phyloP scores from a whole-genome alignment of 2,329 filamentous ascomycete genomes.

The Fusarium domesticum region DNA sequence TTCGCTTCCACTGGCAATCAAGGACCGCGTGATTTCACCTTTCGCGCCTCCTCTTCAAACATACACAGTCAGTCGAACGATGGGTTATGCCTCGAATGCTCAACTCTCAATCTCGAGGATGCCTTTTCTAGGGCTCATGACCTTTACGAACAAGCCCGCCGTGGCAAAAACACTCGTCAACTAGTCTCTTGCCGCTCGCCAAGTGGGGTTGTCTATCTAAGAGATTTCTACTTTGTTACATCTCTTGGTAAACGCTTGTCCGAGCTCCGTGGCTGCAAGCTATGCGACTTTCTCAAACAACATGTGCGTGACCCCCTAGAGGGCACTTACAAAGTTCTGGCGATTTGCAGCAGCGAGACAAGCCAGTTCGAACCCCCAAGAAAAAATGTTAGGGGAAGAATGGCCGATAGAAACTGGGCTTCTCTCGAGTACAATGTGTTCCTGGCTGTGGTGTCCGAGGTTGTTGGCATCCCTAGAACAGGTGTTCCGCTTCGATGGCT shows the following conservation, averaged over 20 bases:
- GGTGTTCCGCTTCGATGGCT: background rate
- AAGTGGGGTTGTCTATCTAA: background rate
- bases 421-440: background rate
- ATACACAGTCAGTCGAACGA: background rate
- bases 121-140: background rate
- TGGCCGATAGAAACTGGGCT: background rate
- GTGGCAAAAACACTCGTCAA: background rate
- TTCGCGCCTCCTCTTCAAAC: background rate
- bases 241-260: background rate
- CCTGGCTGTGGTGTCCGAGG: background rate
- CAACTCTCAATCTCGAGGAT: background rate
- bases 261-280: background rate
- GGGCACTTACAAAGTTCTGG: background rate
- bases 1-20: background rate
- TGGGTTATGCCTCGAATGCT: background rate
- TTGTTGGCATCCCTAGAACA: background rate
- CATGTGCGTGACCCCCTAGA: background rate
- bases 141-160: background rate
- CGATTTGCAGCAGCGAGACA: background rate
- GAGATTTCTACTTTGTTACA: background rate
- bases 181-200: background rate
- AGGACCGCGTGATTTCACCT: background rate
- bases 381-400: background rate
- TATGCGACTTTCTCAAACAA: background rate
- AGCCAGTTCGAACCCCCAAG: background rate